Evolutionary conservation across 805 yeast genomes (phyloP), one percentile per base, ranked within the genome.

Genomic region (Lipomyces kockii): DNA sequence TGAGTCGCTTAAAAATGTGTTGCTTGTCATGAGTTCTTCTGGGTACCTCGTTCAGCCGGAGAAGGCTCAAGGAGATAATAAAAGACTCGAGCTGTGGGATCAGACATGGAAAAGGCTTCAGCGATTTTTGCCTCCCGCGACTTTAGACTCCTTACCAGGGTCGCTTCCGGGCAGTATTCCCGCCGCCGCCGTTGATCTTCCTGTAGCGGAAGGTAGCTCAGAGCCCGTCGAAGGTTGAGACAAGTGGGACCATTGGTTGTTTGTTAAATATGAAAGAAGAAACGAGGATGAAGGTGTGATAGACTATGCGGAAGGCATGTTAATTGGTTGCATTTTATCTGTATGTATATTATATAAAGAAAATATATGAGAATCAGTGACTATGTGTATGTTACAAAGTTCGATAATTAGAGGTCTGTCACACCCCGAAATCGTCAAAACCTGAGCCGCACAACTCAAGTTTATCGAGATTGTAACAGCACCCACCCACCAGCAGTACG

Each of bases 1-100:
- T 9, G 83, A 81, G 72, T 77, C 80, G 66, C 76, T 81, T 60
- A 81, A 81, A 66, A 81, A 81, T 61, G 82, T 80, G 12, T 72
- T 81, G 29, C 68, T 81, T 29, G 83, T 81, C 6, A 77, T 80
- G 69, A 70, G 73, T 51, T 69, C 78, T 51, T 74, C 81, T 3
- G 74, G 61, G 17, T 68, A 65, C 27, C 59, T 73, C 3, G 67
- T 58, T 8, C 64, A 55, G n/a, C 70, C 72, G 2, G 66, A 61
- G 27, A 43, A 75, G 58, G 75, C 76, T 58, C 79, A 77, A 8
- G 67, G 73, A n/a, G 76, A 74, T 37, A 74, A 70, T 7, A 43
- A 39, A 29, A 71, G 73, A 61, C 35, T 57, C 8, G 71, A 70
- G 51, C 74, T 80, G 67, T 81, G 83, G 83, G 61, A 68, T 17